Evolutionary conservation across 2,329 filamentous ascomycete genomes (phyloP), one percentile per base, ranked within the genome.

Genomic region (Aspergillus fijiensis): DNA sequence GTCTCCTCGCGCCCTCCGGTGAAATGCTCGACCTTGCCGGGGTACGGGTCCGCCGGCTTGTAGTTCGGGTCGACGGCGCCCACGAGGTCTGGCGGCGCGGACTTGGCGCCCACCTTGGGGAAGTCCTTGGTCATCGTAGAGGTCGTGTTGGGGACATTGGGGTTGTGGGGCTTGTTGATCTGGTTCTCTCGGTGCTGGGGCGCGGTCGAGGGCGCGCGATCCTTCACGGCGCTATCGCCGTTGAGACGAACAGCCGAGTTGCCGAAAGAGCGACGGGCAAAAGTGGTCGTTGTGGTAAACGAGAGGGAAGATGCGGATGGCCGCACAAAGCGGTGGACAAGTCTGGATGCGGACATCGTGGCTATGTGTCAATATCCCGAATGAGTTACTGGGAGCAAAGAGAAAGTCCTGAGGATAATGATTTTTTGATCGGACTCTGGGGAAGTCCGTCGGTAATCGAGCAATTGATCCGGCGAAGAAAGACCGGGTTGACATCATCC

Each of bases 21-120:
- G 83, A 88, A 87, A 62, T 83, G 80, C 71, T 88, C 82, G 9
- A 86, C 86, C 70, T 86, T 87, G 68, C 87, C 84, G 0, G 85
- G 84, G 53, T 83, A 80, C 1, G 83, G 80, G 71, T 88, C 86
- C 67, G 84, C 84, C 49, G 85, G 85, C 10, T 76, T 74, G 70
- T 84, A 88, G 53, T 83, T 77, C 16, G 78, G 75, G 65, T 87
- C 83, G 55, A 82, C 81, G 21, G 81, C 82, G 66, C 79, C 82
- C 64, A 88, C 73, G 61, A 89, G 70, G 72, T 89, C 87, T 2
- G 87, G 86, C 10, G 86, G 86, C 27, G 83, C 70, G 14, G 79
- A 79, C 64, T 84, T 80, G 55, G 79, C 77, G 60, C 86, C 87
- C 27, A 87, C 79, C 45, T 77, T 82, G 25, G 85, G 85, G 78